Evolutionary conservation across 2,329 filamentous ascomycete species (phyloP).

Genomic region (Fusarium piperis): DNA sequence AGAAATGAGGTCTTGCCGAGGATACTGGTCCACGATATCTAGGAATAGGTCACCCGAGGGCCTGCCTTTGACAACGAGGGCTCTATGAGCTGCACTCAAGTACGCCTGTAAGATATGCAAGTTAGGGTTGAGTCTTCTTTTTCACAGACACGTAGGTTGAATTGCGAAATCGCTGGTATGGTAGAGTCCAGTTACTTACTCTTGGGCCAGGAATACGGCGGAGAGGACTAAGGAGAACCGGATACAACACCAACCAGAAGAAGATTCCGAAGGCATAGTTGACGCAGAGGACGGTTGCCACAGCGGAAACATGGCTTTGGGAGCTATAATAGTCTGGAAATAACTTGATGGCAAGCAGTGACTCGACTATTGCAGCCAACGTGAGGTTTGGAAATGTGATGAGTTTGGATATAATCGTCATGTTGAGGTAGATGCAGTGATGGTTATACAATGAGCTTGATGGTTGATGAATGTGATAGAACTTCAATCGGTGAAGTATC

Average conservation of each 20-base stretch:
- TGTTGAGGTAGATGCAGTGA: not conserved
- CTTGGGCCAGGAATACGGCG: slow-evolving; percentile 35
- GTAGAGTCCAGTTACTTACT: slow-evolving; percentile 5
- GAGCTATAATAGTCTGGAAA: slow-evolving; percentile 32
- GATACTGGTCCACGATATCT: slow-evolving; percentile 38
- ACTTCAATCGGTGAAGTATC: not conserved
- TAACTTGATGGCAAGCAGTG: slow-evolving; percentile 41
- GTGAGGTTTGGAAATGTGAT: slow-evolving; percentile 27
- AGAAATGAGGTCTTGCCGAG: slow-evolving; percentile 34
- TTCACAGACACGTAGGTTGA: not conserved
- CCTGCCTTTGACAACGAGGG: slow-evolving; percentile 31
- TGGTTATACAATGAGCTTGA: not conserved
- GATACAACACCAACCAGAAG: slow-evolving; percentile 34
- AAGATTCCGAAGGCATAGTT: slow-evolving; percentile 36
- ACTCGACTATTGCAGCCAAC: slow-evolving; percentile 37
- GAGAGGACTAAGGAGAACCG: slow-evolving; percentile 34
- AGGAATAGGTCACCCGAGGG: slow-evolving; percentile 41
- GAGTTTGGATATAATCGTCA: slow-evolving; percentile 25
- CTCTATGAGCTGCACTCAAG: slow-evolving; percentile 29
- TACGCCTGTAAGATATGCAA: slow-evolving; percentile 2
- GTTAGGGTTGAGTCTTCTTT: not conserved
- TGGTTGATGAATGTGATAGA: not conserved
- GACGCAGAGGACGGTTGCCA: slow-evolving; percentile 7
- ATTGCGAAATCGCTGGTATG: not conserved
- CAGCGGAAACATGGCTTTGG: slow-evolving; percentile 23